Evolutionary conservation across 176 grass and related monocot species (phyloP).

Genomic region (Carex cristatella): DNA sequence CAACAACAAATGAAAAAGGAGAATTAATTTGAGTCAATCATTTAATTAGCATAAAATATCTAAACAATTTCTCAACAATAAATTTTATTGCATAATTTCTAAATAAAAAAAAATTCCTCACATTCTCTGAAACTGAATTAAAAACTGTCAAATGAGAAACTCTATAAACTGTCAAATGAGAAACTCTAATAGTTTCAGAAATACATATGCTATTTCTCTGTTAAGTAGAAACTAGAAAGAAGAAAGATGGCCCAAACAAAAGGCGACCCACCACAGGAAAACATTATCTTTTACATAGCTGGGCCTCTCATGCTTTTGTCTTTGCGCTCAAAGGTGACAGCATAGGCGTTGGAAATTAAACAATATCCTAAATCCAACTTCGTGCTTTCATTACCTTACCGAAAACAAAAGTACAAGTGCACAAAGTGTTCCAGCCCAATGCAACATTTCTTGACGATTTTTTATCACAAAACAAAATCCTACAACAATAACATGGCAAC

Average conservation of each 20-base stretch:
- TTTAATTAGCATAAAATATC: too few relatives aligned
- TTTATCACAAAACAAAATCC: conserved; percentile 12
- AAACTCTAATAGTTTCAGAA: too few relatives aligned
- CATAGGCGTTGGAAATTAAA: not conserved
- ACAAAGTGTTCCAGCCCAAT: not conserved
- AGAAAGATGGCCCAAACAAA: not conserved
- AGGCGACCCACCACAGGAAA: not conserved
- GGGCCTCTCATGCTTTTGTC: not conserved
- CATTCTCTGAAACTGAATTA: too few relatives aligned
- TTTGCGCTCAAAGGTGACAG: not conserved
- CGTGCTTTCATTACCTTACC: not conserved
- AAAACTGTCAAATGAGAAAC: too few relatives aligned
- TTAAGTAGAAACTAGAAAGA: not conserved
- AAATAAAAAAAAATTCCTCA: too few relatives aligned
- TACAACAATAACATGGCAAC: not conserved
- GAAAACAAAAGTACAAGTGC: not conserved
- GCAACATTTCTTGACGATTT: not conserved
- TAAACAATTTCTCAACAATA: too few relatives aligned
- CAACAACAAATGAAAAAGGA: too few relatives aligned
- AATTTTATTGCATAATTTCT: too few relatives aligned
- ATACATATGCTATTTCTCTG: not conserved
- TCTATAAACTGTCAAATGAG: too few relatives aligned
- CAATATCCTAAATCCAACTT: not conserved
- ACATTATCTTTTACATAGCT: not conserved
- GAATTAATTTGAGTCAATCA: too few relatives aligned